Percentiles rank a stretch among this genome's conserved stretches.
These are phyloP conservation scores for Lentinula aciculospora DNA, from an alignment of 768 basidiomycete genomes.

Conservation along the genomic window DNA sequence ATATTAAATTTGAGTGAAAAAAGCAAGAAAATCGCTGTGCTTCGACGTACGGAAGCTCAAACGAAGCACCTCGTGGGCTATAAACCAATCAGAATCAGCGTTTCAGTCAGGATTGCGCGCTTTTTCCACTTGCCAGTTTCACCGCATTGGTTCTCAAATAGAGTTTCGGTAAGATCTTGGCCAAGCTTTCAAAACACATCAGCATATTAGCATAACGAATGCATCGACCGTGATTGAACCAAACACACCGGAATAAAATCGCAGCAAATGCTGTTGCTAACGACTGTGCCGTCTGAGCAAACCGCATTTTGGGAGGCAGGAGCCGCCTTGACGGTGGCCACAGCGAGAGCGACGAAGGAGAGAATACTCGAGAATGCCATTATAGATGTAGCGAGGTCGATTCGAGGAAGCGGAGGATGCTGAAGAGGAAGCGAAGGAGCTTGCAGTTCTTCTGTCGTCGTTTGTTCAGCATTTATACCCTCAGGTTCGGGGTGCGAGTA, in stretches of 20 bases:
- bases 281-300: constrained; percentile 4
- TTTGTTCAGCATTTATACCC: not conserved
- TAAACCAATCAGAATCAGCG: not conserved
- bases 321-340: not conserved
- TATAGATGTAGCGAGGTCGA: constrained; percentile 16
- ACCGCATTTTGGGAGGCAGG: not conserved
- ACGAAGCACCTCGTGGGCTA: constrained; percentile 23
- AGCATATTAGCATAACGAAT: not conserved
- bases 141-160: constrained; percentile 30
- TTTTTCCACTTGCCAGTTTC: constrained; percentile 10
- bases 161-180: constrained; percentile 23
- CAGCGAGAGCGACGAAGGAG: not conserved
- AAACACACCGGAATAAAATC: constrained; percentile 4
- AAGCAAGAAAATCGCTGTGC: constrained; percentile 11
- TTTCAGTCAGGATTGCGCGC: not conserved
- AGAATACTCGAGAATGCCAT: constrained; percentile 1
- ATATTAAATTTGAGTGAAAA: not conserved
- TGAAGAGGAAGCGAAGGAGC: not conserved
- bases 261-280: not conserved
- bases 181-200: not conserved
- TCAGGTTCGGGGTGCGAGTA: not conserved
- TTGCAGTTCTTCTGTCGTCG: not conserved
- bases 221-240: not conserved
- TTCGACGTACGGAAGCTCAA: constrained; percentile 18
- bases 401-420: not conserved